Base-by-base conservation (phyloP, 2,329 filamentous ascomycete species). In the Penicillium psychrosexuale region DNA sequence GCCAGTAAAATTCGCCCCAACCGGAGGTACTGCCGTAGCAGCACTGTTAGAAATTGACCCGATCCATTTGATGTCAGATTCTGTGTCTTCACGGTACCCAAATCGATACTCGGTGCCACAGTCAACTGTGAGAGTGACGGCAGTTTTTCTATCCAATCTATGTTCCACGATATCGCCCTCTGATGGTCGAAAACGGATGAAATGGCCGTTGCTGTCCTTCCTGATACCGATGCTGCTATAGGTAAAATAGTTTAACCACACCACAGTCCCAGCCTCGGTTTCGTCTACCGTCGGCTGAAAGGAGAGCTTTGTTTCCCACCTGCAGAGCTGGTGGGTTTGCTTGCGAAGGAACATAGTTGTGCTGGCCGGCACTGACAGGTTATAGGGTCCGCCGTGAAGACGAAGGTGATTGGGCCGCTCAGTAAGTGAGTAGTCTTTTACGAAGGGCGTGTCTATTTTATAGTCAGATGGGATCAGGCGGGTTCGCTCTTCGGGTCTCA, bases 271-370 rank as follows among this genome's bases (percentile, higher is more conserved):
- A 0, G 82, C 81, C 68, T 84, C 82, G 3, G 77, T 77, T 1
- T 75, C 69, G 4, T 64, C 40, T 3, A 71, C 70, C 0, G 65
- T 69, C 0, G 81, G 80, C 0, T 68, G 61, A 56, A 84, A 85
- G 0, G 74, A 69, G 12, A 84, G 63, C 2, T 66, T 72, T 0
- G 74, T 76, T 24, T 72, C 66, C 64, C 80, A 83, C 0, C 58
- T 69, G 40, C 78, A 77, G 17, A 61, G 63, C 9, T 73, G 77
- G 0, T 76, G 72, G 0, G 71, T 75, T 62, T 85, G 82, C 54
- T 84, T 84, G 8, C 82, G 74, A 2, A 84, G 65, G 3, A 84
- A 73, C 60, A 83, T 73, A 0, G 81, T 78, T 0, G 82, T 80
- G 19, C 75, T 76, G 17, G 78, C 76, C 0, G 82, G 80, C 11